Evolutionary conservation across 257 asterid species (phyloP).

Genomic region (Solanum infundibuliforme): DNA sequence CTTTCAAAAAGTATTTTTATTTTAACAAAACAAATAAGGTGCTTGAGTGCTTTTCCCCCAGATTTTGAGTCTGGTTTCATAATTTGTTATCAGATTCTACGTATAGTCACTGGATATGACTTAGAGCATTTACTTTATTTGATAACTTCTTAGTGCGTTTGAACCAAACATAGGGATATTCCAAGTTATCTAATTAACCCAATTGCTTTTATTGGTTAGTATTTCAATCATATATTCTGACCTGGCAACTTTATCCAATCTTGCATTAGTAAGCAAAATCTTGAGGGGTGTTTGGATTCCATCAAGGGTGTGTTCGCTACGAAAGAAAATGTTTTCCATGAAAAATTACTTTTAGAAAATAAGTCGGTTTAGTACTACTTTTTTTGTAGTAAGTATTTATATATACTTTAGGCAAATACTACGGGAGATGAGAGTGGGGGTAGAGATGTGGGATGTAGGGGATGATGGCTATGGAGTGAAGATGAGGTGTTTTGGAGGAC

Average conservation of each 20-base stretch:
- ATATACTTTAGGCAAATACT: background rate
- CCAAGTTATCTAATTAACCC: background rate
- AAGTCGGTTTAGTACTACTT: no score
- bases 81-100: background rate
- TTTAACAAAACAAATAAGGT: background rate
- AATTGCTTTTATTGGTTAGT: background rate
- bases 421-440: background rate
- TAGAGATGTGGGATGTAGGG: background rate
- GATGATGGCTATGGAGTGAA: no score
- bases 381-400: rapidly evolving
- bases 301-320: background rate
- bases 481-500: background rate
- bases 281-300: background rate
- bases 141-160: slow-evolving; percentile 1
- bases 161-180: background rate
- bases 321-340: background rate
- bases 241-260: background rate
- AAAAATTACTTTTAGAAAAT: no score
- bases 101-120: background rate
- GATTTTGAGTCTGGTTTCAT: background rate
- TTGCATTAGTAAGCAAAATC: background rate
- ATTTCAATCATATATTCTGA: background rate
- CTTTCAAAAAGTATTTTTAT: background rate
- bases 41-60: background rate
- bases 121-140: background rate